Conservation (phyloP, 2,329 filamentous ascomycete genomes). For the Capronia epimyces region DNA sequence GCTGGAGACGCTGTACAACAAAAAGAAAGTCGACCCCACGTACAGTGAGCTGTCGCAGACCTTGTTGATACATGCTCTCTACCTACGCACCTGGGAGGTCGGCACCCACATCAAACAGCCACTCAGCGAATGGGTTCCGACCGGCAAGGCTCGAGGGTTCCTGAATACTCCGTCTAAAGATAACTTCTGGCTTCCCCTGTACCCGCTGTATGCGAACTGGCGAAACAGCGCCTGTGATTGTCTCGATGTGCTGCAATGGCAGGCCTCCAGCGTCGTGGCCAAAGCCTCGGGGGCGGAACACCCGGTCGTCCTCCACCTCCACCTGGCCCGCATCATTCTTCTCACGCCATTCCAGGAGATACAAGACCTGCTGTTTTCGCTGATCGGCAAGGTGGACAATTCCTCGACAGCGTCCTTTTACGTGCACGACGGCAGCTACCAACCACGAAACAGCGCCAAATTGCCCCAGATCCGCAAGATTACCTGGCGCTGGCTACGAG, state of each 20-base stretch:
- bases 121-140: constrained; percentile 44
- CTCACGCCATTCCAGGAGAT: constrained; percentile 48
- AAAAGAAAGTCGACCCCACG: constrained; percentile 42
- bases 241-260: constrained; percentile 55
- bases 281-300: constrained; percentile 49
- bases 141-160: constrained; percentile 37
- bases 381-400: constrained; percentile 23
- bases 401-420: constrained; percentile 24
- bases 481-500: constrained; percentile 46
- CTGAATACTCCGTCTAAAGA: constrained; percentile 34
- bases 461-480: constrained; percentile 31
- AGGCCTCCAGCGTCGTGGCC: constrained; percentile 50
- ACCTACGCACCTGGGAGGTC: constrained; percentile 47
- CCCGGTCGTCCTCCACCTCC: constrained; percentile 52
- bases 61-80: constrained; percentile 48
- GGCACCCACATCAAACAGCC: constrained; percentile 42
- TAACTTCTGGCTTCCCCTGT: constrained; percentile 45
- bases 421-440: constrained; percentile 26
- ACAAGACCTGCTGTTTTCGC: constrained; percentile 30
- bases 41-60: constrained; percentile 48
- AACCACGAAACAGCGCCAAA: constrained; percentile 22
- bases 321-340: constrained; percentile 50
- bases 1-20: constrained; percentile 45
- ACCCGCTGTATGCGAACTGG: constrained; percentile 45
- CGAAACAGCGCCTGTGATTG: constrained; percentile 42